Percentiles rank a stretch among this genome's conserved stretches.
phyloP scores from a whole-genome alignment of 2,329 filamentous ascomycete genomes.

The Colletotrichum tropicale region DNA sequence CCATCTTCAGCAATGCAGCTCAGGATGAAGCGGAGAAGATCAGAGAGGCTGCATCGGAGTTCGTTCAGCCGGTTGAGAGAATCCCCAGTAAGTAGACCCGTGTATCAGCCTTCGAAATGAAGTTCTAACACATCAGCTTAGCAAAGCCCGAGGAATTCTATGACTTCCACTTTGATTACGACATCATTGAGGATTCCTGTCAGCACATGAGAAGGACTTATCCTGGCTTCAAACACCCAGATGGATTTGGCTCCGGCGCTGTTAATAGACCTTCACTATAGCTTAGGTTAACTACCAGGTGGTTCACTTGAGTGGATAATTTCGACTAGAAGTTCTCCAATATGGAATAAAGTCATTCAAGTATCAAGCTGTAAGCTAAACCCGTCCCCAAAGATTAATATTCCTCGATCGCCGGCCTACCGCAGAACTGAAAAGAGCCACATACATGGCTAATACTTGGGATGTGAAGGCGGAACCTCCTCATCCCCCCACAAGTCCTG shows the following conservation, averaged over 20 bases:
- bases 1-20: conserved; percentile 43
- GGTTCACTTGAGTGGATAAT: neutral
- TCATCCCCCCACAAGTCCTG: neutral
- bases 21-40: conserved; percentile 35
- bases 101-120: accelerated
- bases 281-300: neutral
- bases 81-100: conserved; percentile 30
- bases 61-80: conserved; percentile 28
- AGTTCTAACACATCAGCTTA: neutral
- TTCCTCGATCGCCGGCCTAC: neutral
- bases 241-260: neutral
- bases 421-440: neutral
- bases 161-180: conserved; percentile 11
- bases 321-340: neutral
- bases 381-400: neutral
- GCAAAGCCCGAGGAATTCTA: conserved; percentile 19
- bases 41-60: conserved; percentile 24
- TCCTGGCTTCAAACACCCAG: neutral
- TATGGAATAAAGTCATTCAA: neutral
- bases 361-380: neutral
- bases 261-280: neutral
- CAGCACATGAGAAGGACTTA: neutral
- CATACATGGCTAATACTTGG: neutral
- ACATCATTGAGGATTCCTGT: neutral
- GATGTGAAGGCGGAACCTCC: neutral